A percentile compares a stretch with the other conserved stretches of the same genome.
Conservation (phyloP, 768 basidiomycete genomes). For the Melanogaster broomeanus region DNA sequence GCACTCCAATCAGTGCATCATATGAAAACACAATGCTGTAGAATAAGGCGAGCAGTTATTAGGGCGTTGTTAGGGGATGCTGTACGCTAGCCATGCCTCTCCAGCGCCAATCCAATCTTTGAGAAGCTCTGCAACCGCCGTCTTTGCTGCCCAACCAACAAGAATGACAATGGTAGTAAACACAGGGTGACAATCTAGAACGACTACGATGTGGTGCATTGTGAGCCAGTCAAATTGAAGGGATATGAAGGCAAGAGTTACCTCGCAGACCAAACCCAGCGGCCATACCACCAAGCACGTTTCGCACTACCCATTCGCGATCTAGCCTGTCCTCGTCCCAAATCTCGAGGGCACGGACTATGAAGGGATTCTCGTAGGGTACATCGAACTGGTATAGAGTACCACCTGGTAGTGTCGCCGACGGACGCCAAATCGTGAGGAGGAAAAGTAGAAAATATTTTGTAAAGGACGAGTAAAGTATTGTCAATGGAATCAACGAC, state of each 20-base stretch:
- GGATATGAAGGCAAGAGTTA: conserved; percentile 30
- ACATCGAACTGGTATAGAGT: conserved; percentile 23
- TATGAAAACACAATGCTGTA: neutral
- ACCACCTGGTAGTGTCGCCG: conserved; percentile 21
- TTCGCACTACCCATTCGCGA: conserved; percentile 82
- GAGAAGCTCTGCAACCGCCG: conserved; percentile 57
- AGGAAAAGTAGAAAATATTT: conserved; percentile 84
- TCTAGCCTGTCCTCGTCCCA: conserved; percentile 76
- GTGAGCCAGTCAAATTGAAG: neutral
- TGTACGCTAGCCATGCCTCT: conserved; percentile 81
- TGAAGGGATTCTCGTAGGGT: conserved; percentile 35
- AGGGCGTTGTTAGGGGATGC: conserved; percentile 63
- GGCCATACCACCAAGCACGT: conserved; percentile 83
- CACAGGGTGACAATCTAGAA: conserved; percentile 72
- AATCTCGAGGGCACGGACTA: conserved; percentile 47
- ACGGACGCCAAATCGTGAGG: conserved; percentile 77
- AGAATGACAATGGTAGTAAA: conserved; percentile 78
- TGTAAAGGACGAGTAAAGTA: conserved; percentile 82
- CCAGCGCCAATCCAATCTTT: conserved; percentile 68
- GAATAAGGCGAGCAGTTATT: neutral
- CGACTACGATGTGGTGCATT: conserved; percentile 47
- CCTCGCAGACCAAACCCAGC: conserved; percentile 85
- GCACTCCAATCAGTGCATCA: conserved; percentile 3
- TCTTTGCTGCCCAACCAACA: conserved; percentile 73
- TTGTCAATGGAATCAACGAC: conserved; percentile 73